A percentile compares a stretch with the other conserved stretches of the same genome.
These are phyloP conservation scores for Whalleya microplaca DNA, from an alignment of 2,329 filamentous ascomycete species.

Conservation along the genomic window DNA sequence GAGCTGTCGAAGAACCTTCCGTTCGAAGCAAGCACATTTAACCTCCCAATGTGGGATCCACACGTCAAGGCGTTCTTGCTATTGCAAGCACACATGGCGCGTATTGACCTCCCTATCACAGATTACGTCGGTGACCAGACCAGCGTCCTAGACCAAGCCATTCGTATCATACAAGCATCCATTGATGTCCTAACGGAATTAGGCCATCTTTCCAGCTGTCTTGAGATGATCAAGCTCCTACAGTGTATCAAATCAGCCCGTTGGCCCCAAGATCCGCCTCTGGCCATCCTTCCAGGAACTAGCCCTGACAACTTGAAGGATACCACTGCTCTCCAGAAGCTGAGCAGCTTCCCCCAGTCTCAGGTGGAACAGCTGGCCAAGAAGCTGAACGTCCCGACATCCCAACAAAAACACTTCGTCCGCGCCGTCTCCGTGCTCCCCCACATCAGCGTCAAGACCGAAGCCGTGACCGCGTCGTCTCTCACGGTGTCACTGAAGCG, in stretches of 20 bases:
- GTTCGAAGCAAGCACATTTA: slow-evolving; percentile 60
- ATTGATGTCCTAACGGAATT: slow-evolving; percentile 93
- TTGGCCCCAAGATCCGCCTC: slow-evolving; percentile 82
- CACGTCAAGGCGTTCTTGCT: slow-evolving; percentile 96
- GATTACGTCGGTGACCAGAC: slow-evolving; percentile 97
- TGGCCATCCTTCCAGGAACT: slow-evolving; percentile 80
- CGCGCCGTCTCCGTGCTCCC: slow-evolving; percentile 71
- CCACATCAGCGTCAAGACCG: slow-evolving; percentile 64
- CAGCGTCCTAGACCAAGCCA: slow-evolving; percentile 89
- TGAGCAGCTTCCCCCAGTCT: slow-evolving; percentile 30
- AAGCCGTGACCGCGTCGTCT: slow-evolving; percentile 63
- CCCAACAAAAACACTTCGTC: slow-evolving; percentile 51
- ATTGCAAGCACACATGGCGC: slow-evolving; percentile 92
- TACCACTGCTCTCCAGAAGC: slow-evolving; percentile 44
- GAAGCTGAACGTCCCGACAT: slow-evolving; percentile 53
- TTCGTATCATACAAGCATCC: slow-evolving; percentile 93
- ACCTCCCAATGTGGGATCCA: slow-evolving; percentile 95
- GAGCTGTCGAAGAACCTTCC: slow-evolving; percentile 85
- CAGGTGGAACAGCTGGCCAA: slow-evolving; percentile 48
- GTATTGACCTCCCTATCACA: slow-evolving; percentile 88
- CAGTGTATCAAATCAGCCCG: slow-evolving; percentile 91
- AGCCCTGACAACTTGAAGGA: slow-evolving; percentile 47
- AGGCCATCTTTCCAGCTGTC: slow-evolving; percentile 76
- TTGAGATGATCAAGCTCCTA: slow-evolving; percentile 81
- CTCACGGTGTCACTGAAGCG: slow-evolving; percentile 68